Evolutionary conservation across 1,284 basidiomycete species (phyloP).

Genomic region (Apiotrichum mycotoxinovorans): DNA sequence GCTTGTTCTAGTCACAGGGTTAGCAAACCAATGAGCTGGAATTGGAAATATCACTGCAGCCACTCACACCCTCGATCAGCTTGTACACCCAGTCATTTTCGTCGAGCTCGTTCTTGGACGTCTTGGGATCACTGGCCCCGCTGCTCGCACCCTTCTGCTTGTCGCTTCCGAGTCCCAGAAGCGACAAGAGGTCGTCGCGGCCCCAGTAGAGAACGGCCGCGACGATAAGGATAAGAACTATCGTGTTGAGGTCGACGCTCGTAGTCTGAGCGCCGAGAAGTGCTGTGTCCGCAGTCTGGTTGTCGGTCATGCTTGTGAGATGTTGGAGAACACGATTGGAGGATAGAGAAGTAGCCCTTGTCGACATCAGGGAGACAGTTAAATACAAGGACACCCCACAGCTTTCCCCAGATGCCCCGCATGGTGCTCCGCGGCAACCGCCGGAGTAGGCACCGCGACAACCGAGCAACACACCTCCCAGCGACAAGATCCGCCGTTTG

Average conservation of each 20-base stretch:
- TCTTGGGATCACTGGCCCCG: neutral
- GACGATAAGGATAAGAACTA: neutral
- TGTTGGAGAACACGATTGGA: neutral
- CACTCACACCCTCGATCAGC: too few species aligned
- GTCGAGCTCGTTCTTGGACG: neutral
- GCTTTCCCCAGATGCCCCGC: neutral
- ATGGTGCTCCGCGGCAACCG: neutral
- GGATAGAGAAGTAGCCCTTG: neutral
- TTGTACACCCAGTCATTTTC: too few species aligned
- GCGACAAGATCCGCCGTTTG: too few species aligned
- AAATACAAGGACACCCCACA: neutral
- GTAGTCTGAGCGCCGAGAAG: neutral
- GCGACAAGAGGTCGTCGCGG: neutral
- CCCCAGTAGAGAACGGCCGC: neutral
- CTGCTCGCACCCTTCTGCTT: neutral
- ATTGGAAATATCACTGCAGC: too few species aligned
- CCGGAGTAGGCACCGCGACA: too few species aligned
- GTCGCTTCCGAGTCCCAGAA: neutral
- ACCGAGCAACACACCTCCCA: too few species aligned
- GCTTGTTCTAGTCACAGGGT: slow-evolving; percentile 92
- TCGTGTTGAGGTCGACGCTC: neutral
- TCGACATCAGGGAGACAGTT: neutral
- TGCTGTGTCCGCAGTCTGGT: neutral
- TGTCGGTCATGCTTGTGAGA: neutral
- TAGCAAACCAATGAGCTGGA: too few species aligned